phyloP scores from a whole-genome alignment of 345 rosid genomes.

The Camelina sativa region DNA sequence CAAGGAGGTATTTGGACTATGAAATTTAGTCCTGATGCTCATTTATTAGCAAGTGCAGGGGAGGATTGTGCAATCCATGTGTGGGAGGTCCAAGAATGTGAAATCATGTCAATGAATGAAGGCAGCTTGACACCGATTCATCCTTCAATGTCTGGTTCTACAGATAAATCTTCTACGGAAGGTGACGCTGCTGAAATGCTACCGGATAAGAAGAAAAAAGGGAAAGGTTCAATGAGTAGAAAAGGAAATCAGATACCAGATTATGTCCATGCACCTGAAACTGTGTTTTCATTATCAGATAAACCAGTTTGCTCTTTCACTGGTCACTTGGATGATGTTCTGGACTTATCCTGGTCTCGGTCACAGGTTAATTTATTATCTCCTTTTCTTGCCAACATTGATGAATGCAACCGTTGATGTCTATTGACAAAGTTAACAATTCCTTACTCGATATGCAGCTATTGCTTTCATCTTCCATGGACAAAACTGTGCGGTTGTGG shows the following conservation, averaged over 20 bases:
- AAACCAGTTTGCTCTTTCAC: constrained; percentile 80
- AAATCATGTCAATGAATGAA: constrained; percentile 66
- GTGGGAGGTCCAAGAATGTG: constrained; percentile 97
- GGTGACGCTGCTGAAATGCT: constrained; percentile 44
- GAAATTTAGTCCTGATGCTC: constrained; percentile 62
- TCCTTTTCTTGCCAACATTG: constrained; percentile 12
- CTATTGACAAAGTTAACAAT: neutral
- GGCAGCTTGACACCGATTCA: constrained; percentile 68
- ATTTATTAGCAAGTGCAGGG: constrained; percentile 82
- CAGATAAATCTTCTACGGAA: constrained; percentile 39
- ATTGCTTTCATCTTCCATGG: constrained; percentile 95
- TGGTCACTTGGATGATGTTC: constrained; percentile 88
- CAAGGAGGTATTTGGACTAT: constrained; percentile 96
- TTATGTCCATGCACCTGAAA: constrained; percentile 85
- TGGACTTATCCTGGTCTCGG: constrained; percentile 92
- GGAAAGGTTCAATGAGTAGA: constrained; percentile 50
- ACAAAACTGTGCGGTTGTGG: constrained; percentile 96
- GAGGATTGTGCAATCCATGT: constrained; percentile 77
- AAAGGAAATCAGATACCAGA: constrained; percentile 67
- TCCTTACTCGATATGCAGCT: constrained; percentile 53
- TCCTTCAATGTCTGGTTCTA: constrained; percentile 51
- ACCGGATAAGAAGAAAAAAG: constrained; percentile 68
- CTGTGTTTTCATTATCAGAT: constrained; percentile 78
- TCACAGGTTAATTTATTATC: constrained; percentile 68
- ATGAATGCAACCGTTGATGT: constrained; percentile 6